Percentiles rank a stretch among this genome's conserved stretches.
Conservation (phyloP, 768 basidiomycete species). For the Trametes punicea region DNA sequence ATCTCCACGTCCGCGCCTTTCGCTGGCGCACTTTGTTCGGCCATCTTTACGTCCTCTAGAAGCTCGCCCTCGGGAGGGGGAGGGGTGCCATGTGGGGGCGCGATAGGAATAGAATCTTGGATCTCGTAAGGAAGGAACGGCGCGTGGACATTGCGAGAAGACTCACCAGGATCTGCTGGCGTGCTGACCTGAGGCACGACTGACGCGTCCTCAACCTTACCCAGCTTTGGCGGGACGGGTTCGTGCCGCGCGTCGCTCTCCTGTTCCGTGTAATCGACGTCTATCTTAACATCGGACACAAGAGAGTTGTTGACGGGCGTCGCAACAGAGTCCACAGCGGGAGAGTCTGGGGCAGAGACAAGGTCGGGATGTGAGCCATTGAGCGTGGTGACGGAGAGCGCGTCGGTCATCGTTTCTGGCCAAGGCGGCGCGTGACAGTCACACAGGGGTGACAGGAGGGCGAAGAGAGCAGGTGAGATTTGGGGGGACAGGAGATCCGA, state of each 20-base stretch:
- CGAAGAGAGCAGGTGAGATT: slow-evolving; percentile 48
- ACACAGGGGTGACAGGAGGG: slow-evolving; percentile 40
- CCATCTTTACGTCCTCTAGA: slow-evolving; percentile 56
- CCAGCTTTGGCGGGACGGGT: slow-evolving; percentile 48
- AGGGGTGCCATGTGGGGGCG: slow-evolving; percentile 45
- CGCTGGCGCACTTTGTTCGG: slow-evolving; percentile 34
- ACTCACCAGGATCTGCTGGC: slow-evolving; percentile 50
- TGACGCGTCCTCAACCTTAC: slow-evolving; percentile 41
- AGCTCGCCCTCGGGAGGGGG: slow-evolving; percentile 44
- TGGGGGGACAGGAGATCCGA: slow-evolving; percentile 66
- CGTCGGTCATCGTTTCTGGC: slow-evolving; percentile 54
- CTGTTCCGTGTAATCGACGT: slow-evolving; percentile 56
- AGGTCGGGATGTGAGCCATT: slow-evolving; percentile 25
- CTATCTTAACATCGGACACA: slow-evolving; percentile 57
- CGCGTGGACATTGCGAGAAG: slow-evolving; percentile 21
- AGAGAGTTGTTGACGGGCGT: slow-evolving; percentile 54
- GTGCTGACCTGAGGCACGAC: slow-evolving; percentile 43
- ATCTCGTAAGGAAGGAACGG: slow-evolving; percentile 16
- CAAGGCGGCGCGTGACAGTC: slow-evolving; percentile 65
- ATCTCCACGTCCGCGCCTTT: slow-evolving; percentile 22
- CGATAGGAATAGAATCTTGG: slow-evolving; percentile 43
- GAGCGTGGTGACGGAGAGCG: slow-evolving; percentile 30
- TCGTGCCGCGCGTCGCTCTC: slow-evolving; percentile 70
- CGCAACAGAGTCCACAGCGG: slow-evolving; percentile 49
- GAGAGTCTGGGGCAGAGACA: slow-evolving; percentile 31